phyloP scores from a whole-genome alignment of 495 filamentous ascomycete species.

The Ascobolus immersus region DNA sequence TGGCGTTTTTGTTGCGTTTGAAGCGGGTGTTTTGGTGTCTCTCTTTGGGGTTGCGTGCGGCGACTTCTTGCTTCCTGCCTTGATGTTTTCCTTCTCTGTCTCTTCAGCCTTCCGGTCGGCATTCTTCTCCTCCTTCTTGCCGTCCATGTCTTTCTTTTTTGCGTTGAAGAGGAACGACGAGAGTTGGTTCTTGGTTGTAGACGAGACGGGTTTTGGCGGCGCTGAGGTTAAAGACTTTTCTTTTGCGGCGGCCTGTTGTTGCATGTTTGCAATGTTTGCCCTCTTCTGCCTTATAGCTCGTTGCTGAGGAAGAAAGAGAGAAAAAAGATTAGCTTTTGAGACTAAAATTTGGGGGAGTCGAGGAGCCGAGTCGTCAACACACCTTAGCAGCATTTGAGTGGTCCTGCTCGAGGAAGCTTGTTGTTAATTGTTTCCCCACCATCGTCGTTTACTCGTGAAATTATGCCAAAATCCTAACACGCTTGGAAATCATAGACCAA shows the following conservation, averaged over 20 bases:
- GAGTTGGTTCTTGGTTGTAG: conserved; percentile 10
- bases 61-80: conserved; percentile 17
- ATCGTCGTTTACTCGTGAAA: no score
- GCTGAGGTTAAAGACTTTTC: conserved; percentile 7
- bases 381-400: conserved; percentile 14
- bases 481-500: no score
- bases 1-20: conserved; percentile 12
- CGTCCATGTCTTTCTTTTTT: conserved; percentile 6
- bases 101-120: conserved; percentile 3
- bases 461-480: no score
- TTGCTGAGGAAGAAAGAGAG: not conserved
- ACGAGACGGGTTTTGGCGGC: conserved; percentile 6
- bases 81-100: conserved; percentile 16
- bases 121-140: conserved; percentile 1
- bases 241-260: conserved; percentile 4
- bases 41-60: conserved; percentile 19
- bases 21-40: conserved; percentile 46
- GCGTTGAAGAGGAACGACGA: conserved; percentile 11
- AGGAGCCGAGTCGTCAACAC: not conserved
- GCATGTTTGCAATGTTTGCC: conserved; percentile 3
- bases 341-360: not conserved
- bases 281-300: not conserved
- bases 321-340: not conserved
- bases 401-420: conserved; percentile 15
- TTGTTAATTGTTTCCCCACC: conserved; percentile 6